A percentile compares a stretch with the other conserved stretches of the same genome.
These are phyloP conservation scores for Triangularia verruculosa DNA, from an alignment of 2,329 filamentous ascomycete genomes.

Conservation along the genomic window DNA sequence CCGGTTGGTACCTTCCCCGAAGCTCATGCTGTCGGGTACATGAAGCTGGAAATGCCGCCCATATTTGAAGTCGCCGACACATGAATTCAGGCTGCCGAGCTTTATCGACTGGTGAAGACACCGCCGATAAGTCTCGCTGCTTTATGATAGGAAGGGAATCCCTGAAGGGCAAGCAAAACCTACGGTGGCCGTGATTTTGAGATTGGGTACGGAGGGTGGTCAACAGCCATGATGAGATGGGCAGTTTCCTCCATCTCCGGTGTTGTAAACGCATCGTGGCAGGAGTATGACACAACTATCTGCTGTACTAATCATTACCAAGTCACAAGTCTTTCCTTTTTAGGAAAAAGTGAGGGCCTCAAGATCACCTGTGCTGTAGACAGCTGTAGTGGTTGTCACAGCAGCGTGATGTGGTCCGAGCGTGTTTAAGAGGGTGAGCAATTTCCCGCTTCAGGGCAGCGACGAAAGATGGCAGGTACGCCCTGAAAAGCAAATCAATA, in stretches of 20 bases:
- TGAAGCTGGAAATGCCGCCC: background rate
- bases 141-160: too few relatives aligned
- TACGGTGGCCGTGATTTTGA: background rate
- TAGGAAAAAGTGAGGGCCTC: background rate
- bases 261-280: background rate
- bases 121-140: too few relatives aligned
- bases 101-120: background rate
- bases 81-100: background rate
- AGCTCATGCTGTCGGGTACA: background rate
- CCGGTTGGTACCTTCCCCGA: background rate
- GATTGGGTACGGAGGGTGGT: background rate
- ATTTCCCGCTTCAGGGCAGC: background rate
- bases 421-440: background rate
- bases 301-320: background rate
- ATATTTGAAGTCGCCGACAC: too few relatives aligned
- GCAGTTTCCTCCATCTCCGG: background rate
- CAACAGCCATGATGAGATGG: background rate
- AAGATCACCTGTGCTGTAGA: background rate
- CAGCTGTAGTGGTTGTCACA: background rate
- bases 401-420: background rate
- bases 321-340: background rate
- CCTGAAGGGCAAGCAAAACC: too few relatives aligned
- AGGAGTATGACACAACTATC: background rate
- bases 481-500: background rate
- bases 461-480: background rate